These are phyloP conservation scores for Cryphonectria radicalis DNA, from an alignment of 2,329 filamentous ascomycete species.

Conservation along the genomic window DNA sequence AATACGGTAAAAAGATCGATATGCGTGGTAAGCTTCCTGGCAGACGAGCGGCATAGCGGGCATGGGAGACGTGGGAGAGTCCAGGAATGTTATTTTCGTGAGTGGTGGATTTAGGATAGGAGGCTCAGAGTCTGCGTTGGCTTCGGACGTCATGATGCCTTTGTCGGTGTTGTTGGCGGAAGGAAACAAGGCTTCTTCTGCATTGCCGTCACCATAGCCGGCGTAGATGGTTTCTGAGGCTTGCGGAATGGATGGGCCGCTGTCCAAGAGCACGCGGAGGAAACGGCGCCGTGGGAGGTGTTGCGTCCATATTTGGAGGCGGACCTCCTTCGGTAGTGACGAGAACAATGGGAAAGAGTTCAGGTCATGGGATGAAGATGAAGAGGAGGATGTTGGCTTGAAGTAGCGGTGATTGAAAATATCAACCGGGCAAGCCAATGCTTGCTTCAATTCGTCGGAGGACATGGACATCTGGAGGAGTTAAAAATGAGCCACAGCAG, in stretches of 20 bases:
- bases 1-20: constrained; percentile 12
- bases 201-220: not conserved
- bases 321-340: constrained; percentile 12
- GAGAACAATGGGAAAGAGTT: not conserved
- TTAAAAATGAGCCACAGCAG: too few relatives aligned
- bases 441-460: too few relatives aligned
- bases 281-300: constrained; percentile 6
- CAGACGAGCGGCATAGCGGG: constrained; percentile 10
- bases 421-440: not conserved
- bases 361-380: too few relatives aligned
- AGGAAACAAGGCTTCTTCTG: not conserved
- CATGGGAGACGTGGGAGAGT: not conserved
- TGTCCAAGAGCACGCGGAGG: constrained; percentile 18
- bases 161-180: not conserved
- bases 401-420: not conserved
- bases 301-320: constrained; percentile 13
- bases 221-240: not conserved
- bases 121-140: not conserved
- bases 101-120: not conserved
- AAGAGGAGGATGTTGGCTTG: not conserved
- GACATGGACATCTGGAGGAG: too few relatives aligned
- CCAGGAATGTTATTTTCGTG: constrained; percentile 1
- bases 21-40: constrained; percentile 8
- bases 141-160: not conserved
- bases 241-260: not conserved